These are phyloP conservation scores for Pleurotus citrinopileatus DNA, from an alignment of 768 basidiomycete species.

Conservation along the genomic window DNA sequence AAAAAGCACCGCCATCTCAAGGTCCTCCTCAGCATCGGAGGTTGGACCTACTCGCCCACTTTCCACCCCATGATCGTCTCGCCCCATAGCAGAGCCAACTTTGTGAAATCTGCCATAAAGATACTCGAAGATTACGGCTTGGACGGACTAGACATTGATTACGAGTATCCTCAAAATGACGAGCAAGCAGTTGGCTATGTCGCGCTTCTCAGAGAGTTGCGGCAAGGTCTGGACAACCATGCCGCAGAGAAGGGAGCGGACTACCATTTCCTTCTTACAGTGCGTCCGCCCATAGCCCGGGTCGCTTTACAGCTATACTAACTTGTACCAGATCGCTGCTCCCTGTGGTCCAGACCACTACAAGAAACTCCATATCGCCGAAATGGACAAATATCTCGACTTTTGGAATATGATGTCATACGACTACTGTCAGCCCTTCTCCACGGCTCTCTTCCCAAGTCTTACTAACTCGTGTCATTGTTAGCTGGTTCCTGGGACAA, in stretches of 20 bases:
- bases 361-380: conserved; percentile 68
- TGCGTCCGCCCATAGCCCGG: conserved; percentile 30
- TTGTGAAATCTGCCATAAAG: conserved; percentile 77
- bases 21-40: conserved; percentile 86
- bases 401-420: conserved; percentile 99
- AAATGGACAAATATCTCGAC: conserved; percentile 87
- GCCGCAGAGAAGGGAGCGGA: conserved; percentile 52
- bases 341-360: conserved; percentile 91
- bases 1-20: conserved; percentile 80
- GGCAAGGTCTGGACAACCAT: conserved; percentile 73
- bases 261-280: conserved; percentile 73
- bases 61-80: conserved; percentile 82
- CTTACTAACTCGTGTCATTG: conserved; percentile 6
- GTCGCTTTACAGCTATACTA: conserved; percentile 1
- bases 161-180: conserved; percentile 85
- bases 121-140: conserved; percentile 89
- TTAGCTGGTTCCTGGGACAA: conserved; percentile 77
- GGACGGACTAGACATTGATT: conserved; percentile 91
- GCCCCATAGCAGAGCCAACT: conserved; percentile 59
- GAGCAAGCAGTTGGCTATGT: conserved; percentile 82
- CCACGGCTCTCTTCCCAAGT: neutral
- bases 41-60: conserved; percentile 89
- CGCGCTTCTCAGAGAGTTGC: conserved; percentile 72
- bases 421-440: conserved; percentile 53
- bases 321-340: conserved; percentile 68